Conservation (phyloP, 2,329 filamentous ascomycete genomes). For the Sporothrix pallida region DNA sequence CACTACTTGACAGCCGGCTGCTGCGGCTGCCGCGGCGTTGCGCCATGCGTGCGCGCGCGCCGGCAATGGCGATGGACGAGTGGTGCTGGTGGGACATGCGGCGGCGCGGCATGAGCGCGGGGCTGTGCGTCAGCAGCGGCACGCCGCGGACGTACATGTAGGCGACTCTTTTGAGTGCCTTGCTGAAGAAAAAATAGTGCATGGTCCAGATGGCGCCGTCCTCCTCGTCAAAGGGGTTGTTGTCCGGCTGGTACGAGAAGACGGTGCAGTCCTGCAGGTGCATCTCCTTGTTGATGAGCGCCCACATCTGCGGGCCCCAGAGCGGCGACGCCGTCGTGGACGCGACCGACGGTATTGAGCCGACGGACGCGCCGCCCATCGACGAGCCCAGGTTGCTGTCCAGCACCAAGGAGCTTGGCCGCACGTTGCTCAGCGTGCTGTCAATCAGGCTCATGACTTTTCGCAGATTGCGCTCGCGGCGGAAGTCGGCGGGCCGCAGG, state of each 20-base stretch:
- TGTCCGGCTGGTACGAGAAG: conserved; percentile 87
- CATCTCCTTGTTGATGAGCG: conserved; percentile 93
- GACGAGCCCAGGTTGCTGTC: conserved; percentile 49
- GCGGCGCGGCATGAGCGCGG: conserved; percentile 49
- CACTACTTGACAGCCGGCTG: conserved; percentile 25
- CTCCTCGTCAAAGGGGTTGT: conserved; percentile 89
- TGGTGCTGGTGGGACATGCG: conserved; percentile 34
- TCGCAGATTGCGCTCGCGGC: conserved; percentile 78
- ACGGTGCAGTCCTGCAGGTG: conserved; percentile 83
- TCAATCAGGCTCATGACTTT: conserved; percentile 87
- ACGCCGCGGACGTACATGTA: conserved; percentile 94
- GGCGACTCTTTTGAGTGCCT: conserved; percentile 85
- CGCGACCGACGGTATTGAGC: conserved; percentile 25
- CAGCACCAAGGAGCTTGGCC: conserved; percentile 62
- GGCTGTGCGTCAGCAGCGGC: conserved; percentile 72
- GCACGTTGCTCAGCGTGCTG: conserved; percentile 83
- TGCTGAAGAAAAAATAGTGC: conserved; percentile 99
- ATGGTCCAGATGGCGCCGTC: conserved; percentile 93
- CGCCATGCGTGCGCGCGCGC: conserved; percentile 27
- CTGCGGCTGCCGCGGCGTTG: conserved; percentile 36
- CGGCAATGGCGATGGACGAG: conserved; percentile 34
- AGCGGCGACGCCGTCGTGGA: conserved; percentile 58
- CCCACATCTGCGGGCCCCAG: conserved; percentile 93
- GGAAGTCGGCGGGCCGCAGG: conserved; percentile 86
- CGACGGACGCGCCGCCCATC: conserved; percentile 41